phyloP scores from a whole-genome alignment of 2,329 filamentous ascomycete genomes.

The Didymella exigua region DNA sequence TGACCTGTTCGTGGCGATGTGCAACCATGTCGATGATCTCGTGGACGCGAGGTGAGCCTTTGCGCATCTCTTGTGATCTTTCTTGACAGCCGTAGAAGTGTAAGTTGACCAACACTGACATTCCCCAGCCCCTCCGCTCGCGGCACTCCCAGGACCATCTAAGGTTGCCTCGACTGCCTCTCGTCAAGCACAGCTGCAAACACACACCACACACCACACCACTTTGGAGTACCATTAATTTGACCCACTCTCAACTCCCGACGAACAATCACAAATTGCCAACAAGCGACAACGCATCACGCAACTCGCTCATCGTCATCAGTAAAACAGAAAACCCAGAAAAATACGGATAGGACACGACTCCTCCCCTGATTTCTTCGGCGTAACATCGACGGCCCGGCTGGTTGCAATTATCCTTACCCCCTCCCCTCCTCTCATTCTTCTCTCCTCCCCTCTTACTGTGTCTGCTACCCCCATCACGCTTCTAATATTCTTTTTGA shows the following conservation, averaged over 20 bases:
- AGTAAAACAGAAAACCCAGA: slow-evolving; percentile 37
- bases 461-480: slow-evolving; percentile 39
- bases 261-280: slow-evolving; percentile 25
- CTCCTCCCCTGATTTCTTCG: slow-evolving; percentile 35
- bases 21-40: slow-evolving; percentile 97
- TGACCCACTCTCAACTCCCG: slow-evolving; percentile 23
- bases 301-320: slow-evolving; percentile 32
- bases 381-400: slow-evolving; percentile 30
- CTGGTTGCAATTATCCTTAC: slow-evolving; percentile 31
- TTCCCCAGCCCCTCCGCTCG: slow-evolving; percentile 23
- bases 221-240: slow-evolving; percentile 23
- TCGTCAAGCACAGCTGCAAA: slow-evolving; percentile 23
- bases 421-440: slow-evolving; percentile 19
- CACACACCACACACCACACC: slow-evolving; percentile 20
- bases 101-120: slow-evolving; percentile 24
- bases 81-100: background rate
- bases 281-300: slow-evolving; percentile 21
- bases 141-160: slow-evolving; percentile 38
- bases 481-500: slow-evolving; percentile 20
- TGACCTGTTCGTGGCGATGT: slow-evolving; percentile 97
- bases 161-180: slow-evolving; percentile 21
- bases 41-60: slow-evolving; percentile 71
- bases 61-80: slow-evolving; percentile 23
- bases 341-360: slow-evolving; percentile 43
- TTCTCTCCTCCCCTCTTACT: slow-evolving; percentile 20